Percentiles rank a stretch among this genome's conserved stretches.
Conservation (phyloP, 1,284 basidiomycete genomes). For the Cystobasidium slooffiae region DNA sequence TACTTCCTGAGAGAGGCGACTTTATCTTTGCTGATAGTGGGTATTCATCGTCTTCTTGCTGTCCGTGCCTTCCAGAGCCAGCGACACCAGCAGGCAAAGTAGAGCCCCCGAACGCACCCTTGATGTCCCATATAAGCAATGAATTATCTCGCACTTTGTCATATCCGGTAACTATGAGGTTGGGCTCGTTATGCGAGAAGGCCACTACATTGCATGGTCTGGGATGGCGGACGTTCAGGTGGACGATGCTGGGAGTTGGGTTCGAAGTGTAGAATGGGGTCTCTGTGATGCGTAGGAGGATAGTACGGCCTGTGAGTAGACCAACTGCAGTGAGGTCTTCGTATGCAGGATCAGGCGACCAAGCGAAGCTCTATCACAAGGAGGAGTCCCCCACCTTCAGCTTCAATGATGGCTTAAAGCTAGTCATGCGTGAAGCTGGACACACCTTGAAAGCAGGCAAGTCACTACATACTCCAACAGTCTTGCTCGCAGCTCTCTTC, state of each 20-base stretch:
- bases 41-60: not conserved
- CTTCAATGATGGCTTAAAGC: not conserved
- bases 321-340: conserved; percentile 49
- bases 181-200: conserved; percentile 47
- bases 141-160: conserved; percentile 53
- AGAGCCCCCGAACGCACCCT: conserved; percentile 18
- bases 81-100: not conserved
- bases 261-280: conserved; percentile 37
- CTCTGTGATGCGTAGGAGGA: conserved; percentile 46
- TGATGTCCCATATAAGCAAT: conserved; percentile 50
- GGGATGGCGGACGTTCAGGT: conserved; percentile 47
- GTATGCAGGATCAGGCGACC: conserved; percentile 43
- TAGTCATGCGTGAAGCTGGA: not conserved
- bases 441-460: conserved; percentile 44
- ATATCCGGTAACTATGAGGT: conserved; percentile 50
- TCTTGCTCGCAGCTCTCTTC: conserved; percentile 38
- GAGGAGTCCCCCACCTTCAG: not conserved
- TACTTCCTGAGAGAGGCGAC: conserved; percentile 3
- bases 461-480: conserved; percentile 47
- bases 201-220: conserved; percentile 50
- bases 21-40: not conserved
- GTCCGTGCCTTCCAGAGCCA: not conserved
- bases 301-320: conserved; percentile 46
- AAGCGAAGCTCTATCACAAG: conserved; percentile 46
- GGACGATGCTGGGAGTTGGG: conserved; percentile 4